A percentile compares a stretch with the other conserved stretches of the same genome.
Conservation (phyloP, 1,284 basidiomycete genomes). For the Ceratobasidium sp. region DNA sequence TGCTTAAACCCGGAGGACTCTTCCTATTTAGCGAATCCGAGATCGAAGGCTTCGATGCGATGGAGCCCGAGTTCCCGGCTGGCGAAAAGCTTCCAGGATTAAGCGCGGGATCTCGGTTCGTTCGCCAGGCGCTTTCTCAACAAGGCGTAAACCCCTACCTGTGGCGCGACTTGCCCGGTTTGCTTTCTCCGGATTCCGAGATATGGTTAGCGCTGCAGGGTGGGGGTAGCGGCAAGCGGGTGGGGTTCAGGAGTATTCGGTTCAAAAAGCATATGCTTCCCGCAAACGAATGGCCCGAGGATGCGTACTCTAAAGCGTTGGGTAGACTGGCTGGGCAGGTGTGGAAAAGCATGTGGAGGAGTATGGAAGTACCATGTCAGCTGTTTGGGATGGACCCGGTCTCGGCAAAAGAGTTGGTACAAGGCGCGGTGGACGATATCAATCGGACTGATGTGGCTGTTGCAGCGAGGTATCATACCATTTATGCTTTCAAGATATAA, state of each 20-base stretch:
- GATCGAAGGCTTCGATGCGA: not conserved
- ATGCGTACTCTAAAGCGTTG: not conserved
- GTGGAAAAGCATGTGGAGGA: conserved; percentile 2
- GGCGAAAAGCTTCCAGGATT: not conserved
- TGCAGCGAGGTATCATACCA: not conserved
- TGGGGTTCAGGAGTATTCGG: not conserved
- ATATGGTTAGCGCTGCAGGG: not conserved
- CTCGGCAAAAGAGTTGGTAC: not conserved
- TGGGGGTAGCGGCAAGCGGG: not conserved
- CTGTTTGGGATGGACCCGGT: conserved; percentile 1
- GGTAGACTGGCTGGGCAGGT: not conserved
- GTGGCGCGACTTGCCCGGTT: not conserved
- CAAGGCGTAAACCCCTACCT: not conserved
- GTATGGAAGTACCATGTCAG: conserved; percentile 17
- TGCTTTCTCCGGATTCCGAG: not conserved
- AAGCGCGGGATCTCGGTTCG: not conserved
- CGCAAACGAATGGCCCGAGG: not conserved
- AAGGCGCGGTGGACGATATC: not conserved
- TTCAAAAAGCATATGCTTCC: not conserved
- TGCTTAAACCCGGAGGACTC: conserved; percentile 2
- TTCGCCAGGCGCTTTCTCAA: not conserved
- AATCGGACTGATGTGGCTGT: not conserved
- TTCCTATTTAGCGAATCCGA: conserved; percentile 13
- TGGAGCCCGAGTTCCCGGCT: not conserved
- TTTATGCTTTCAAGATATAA: conserved; percentile 17